Percentiles rank a stretch among this genome's conserved stretches.
These are phyloP conservation scores for Cadophora luteo-olivacea DNA, from an alignment of 2,329 filamentous ascomycete species.

Conservation along the genomic window DNA sequence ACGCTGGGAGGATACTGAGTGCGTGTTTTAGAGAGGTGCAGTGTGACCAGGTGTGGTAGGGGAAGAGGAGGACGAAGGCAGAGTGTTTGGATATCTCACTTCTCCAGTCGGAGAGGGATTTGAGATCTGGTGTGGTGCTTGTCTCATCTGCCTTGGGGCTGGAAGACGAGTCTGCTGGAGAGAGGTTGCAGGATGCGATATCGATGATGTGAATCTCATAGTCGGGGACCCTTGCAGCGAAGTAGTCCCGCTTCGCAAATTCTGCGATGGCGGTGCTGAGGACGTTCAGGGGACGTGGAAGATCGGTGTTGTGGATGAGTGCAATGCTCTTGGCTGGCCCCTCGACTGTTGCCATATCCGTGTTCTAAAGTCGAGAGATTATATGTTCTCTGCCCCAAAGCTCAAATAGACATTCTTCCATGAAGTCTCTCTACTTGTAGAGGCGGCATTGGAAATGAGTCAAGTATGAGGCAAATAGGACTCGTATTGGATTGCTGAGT, in stretches of 20 bases:
- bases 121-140: not conserved
- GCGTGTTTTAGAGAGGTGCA: conserved; percentile 15
- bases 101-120: conserved; percentile 8
- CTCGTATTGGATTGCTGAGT: conserved; percentile 9
- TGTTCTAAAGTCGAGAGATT: not conserved
- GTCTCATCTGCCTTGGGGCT: not conserved
- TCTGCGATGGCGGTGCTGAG: conserved; percentile 19
- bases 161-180: not conserved
- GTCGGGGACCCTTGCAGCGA: not conserved
- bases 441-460: not conserved
- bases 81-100: conserved; percentile 10
- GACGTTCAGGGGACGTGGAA: conserved; percentile 11
- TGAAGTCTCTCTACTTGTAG: not conserved
- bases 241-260: not conserved
- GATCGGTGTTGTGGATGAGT: conserved; percentile 18
- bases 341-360: conserved; percentile 9
- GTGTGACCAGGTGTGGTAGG: conserved; percentile 21
- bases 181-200: conserved; percentile 16
- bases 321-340: conserved; percentile 14
- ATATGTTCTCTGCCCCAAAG: not conserved
- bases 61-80: conserved; percentile 15
- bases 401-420: not conserved
- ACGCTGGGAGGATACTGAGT: not conserved
- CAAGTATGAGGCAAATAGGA: not conserved
- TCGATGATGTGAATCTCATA: conserved; percentile 10